Conservation (phyloP, 768 basidiomycete genomes). For the Lepiota venenata region DNA sequence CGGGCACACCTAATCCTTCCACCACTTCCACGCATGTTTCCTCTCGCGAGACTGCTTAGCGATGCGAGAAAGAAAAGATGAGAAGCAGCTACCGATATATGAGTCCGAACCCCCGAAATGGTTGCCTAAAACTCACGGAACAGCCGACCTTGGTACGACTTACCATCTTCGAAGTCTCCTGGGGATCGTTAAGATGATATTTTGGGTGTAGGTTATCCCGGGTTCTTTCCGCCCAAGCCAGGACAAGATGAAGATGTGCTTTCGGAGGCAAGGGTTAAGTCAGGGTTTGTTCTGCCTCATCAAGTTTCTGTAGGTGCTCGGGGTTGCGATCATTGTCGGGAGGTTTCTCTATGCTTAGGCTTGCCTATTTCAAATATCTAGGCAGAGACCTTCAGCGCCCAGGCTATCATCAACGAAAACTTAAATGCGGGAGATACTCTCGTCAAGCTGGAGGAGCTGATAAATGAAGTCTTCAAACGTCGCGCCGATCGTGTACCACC, state of each 20-base stretch:
- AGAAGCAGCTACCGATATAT: constrained; percentile 46
- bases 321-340: not conserved
- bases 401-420: constrained; percentile 46
- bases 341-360: not conserved
- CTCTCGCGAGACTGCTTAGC: constrained; percentile 7
- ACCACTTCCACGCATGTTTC: constrained; percentile 9
- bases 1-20: constrained; percentile 1
- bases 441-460: constrained; percentile 63
- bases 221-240: constrained; percentile 73
- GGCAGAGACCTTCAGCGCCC: constrained; percentile 65
- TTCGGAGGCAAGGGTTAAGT: constrained; percentile 59
- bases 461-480: constrained; percentile 71
- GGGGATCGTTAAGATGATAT: not conserved
- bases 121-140: constrained; percentile 63
- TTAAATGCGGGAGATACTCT: constrained; percentile 48
- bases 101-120: constrained; percentile 68
- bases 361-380: constrained; percentile 23
- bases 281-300: constrained; percentile 52
- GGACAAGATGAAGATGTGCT: constrained; percentile 75
- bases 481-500: constrained; percentile 51
- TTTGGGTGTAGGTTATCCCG: constrained; percentile 56
- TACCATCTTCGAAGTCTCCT: not conserved
- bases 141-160: constrained; percentile 65
- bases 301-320: constrained; percentile 53
- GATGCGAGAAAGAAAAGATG: constrained; percentile 37